Evolutionary conservation across 345 rosid species (phyloP), one percentile per base, ranked within the genome.

Genomic region (Heritiera fomes): DNA sequence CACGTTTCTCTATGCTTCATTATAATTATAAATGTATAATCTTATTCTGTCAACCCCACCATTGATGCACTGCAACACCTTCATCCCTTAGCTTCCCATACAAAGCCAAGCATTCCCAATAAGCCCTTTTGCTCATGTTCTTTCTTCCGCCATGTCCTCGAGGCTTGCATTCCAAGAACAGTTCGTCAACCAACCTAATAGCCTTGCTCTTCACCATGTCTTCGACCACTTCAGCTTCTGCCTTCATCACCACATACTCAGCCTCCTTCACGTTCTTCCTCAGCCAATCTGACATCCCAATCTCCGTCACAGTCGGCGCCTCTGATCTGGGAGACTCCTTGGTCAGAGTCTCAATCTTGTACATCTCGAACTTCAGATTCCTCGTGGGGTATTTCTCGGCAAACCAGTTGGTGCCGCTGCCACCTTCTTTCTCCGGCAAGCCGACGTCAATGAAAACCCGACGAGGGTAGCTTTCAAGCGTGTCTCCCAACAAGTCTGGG

Each of bases 81-180:
- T 53, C 58, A 5, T 53, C 58, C 58, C 58, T 53, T 15, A 53
- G 58, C 58, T 53, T 53, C 58, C 58, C 95, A 63, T 90, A 92
- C 82, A 92, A 68, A 75, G 98, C 94, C 87, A 94, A 85, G 64
- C 97, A 94, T 65, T 92, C 89, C 95, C 95, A 92, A 8, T 94
- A 92, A 80, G 92, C 91, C 83, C 89, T 89, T 77, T 84, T 80
- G 76, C 84, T 84, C 56, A 86, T 75, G 34, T 76, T 79, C 66
- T 53, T 82, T 71, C 79, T 77, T 69, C 64, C 85, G 15, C 71
- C 85, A 55, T 75, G 78, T 55, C 89, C 85, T 71, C 77, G 82
- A 43, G 93, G 94, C 86, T 86, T 92, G 86, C 94, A 92, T 60
- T 53, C 58, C 58, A 53, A 53, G 58, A 53, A 53, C 1, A 53